phyloP scores from a whole-genome alignment of 2,329 filamentous ascomycete species.

The Aspergillus pseudonomiae region DNA sequence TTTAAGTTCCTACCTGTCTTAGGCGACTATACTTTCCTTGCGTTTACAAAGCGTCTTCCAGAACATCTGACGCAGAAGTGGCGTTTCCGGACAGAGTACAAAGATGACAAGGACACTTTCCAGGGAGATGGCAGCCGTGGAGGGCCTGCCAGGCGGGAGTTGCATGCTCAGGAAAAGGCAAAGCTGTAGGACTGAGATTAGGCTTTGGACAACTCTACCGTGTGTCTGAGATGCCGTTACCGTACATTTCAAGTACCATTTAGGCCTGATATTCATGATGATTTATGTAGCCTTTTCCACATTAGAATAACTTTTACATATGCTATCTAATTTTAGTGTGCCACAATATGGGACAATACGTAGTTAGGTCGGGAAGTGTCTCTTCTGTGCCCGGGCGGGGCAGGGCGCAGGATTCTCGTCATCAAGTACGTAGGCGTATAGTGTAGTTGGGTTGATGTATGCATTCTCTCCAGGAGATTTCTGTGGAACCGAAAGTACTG shows the following conservation, averaged over 20 bases:
- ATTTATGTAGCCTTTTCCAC: not conserved
- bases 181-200: not conserved
- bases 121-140: slow-evolving; percentile 24
- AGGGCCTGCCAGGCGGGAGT: slow-evolving; percentile 15
- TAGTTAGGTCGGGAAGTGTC: no score
- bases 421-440: no score
- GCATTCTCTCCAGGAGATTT: no score
- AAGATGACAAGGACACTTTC: slow-evolving; percentile 12
- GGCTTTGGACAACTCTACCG: not conserved
- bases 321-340: rapidly evolving
- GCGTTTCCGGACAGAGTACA: slow-evolving; percentile 19
- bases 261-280: not conserved
- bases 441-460: no score
- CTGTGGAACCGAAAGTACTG: no score
- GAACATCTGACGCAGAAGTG: slow-evolving; percentile 18
- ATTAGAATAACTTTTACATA: not conserved
- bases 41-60: slow-evolving; percentile 10
- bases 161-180: slow-evolving; percentile 7
- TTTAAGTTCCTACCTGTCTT: slow-evolving; percentile 71
- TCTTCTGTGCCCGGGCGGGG: no score
- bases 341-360: not conserved
- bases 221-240: not conserved
- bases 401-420: no score
- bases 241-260: not conserved
- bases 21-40: slow-evolving; percentile 56